Conservation (phyloP, 2,329 filamentous ascomycete genomes). For the Penicillium sp. region DNA sequence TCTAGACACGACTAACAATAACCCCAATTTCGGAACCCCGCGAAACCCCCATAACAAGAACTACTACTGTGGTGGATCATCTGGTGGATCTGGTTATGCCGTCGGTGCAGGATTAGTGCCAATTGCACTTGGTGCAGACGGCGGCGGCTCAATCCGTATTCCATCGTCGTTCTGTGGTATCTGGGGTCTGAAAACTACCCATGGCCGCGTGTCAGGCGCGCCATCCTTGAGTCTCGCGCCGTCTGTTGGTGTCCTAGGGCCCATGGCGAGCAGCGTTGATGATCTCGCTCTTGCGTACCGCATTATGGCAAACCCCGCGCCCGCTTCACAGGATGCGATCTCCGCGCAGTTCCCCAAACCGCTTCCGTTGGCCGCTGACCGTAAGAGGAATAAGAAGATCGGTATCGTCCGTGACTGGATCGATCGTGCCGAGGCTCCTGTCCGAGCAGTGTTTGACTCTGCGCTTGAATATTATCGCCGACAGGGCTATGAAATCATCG, state of each 20-base stretch:
- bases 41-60: slow-evolving; percentile 76
- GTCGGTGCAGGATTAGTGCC: slow-evolving; percentile 74
- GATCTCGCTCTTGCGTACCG: slow-evolving; percentile 86
- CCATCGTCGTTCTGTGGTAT: slow-evolving; percentile 77
- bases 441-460: slow-evolving; percentile 66
- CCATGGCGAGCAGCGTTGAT: slow-evolving; percentile 75
- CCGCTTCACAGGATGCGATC: slow-evolving; percentile 57
- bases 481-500: slow-evolving; percentile 52
- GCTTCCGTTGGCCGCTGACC: slow-evolving; percentile 46
- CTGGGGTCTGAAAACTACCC: slow-evolving; percentile 80
- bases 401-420: slow-evolving; percentile 75
- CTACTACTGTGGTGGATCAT: slow-evolving; percentile 83
- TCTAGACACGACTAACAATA: slow-evolving; percentile 79
- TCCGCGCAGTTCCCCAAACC: slow-evolving; percentile 67
- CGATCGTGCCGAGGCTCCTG: slow-evolving; percentile 67
- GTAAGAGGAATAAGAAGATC: slow-evolving; percentile 62
- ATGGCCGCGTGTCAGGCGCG: slow-evolving; percentile 68
- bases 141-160: slow-evolving; percentile 76
- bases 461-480: slow-evolving; percentile 63
- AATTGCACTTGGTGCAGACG: slow-evolving; percentile 74
- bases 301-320: slow-evolving; percentile 75
- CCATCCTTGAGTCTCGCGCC: slow-evolving; percentile 65
- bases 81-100: slow-evolving; percentile 75
- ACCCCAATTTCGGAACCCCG: slow-evolving; percentile 74
- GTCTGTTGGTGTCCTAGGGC: slow-evolving; percentile 72